Base-by-base conservation (phyloP, 1,284 basidiomycete species). In the Puccinia brachypodii region DNA sequence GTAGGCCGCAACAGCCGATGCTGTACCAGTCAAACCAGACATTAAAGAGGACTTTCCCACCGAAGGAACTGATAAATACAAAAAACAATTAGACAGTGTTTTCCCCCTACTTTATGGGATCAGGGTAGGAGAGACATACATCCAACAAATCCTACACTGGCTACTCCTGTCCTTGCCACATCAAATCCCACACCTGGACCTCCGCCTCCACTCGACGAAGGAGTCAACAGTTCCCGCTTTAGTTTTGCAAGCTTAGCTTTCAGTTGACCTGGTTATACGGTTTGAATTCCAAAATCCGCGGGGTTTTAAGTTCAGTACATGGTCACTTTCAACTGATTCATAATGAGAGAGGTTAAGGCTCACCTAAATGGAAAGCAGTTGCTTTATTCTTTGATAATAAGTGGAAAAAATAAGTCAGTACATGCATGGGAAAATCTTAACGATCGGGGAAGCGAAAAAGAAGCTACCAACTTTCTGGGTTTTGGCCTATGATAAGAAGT, bases 21-120 rank as follows among this genome's bases (percentile, higher is more conserved):
- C 93, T 31, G 96, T 99, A 78, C 97, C 97, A 69, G 96, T 99
- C 82, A 99, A 89, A 86, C 96, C 98, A 64, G 95, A 96, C 96
- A 99, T 99, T 74, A 97, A 89, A 0, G 95, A 97, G 33, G 95
- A 98, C 92, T 99, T 89, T 28, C 88, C 88, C 13, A 88, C 88
- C 6, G 87, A 87, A 0, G 88, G 88, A 82, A 88, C 88, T 4
- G 86, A 85, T 31, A 85, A 84, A 72, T n/a, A 83, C 83, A 68
- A 83, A 85, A 33, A 85, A 85, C 2, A 31, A 47, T 44, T 19
- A 83, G 87, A 77, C 31, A 64, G 19, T 2, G 47, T 40, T 60
- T 22, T n/a, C 16, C 9, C 40, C 25, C 25, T 3, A 42, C 33
- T 58, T 31, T 84, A 82, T 58, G 38, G 56, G 47, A 76, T 42